Evolutionary conservation across 208 protist genomes (phyloP), one percentile per base, ranked within the genome.

Genomic region (Trypanosoma vivax): DNA sequence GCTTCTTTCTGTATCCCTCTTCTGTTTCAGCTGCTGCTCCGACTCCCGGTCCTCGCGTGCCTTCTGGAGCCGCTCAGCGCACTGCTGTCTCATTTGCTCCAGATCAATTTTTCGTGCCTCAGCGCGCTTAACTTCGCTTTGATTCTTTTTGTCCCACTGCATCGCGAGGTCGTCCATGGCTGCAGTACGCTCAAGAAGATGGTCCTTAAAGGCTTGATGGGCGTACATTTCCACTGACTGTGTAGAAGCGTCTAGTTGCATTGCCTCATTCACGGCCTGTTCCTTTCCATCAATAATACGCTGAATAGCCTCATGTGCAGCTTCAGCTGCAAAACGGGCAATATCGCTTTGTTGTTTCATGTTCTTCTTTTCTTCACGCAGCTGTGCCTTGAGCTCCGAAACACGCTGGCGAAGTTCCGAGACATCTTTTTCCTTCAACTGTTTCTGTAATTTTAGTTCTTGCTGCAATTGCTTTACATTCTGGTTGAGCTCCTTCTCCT

Each of bases 391-490:
- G 51, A 96, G 61, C 49, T 72, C 64, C 16, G 63, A 50, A 27
- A 96, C 54, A n/a, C 58, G 69, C 21, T 68, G 54, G 2, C 66
- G 76, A 9, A 87, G 79, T 49, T 92, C 80, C 7, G 65, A 60
- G 10, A 96, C 48, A 40, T 96, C 86, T 63, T 78, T 73, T 54
- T 96, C 86, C 54, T 83, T 88, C 24, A 82, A 41, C 18, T 65
- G 55, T 24, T 79, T 76, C 68, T 94, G 84, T 5, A 65, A 62
- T 34, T 79, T 66, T 5, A 96, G 67, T 50, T 96, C 87, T 25
- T 72, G 73, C 64, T 92, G 87, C 13, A 96, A 76, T 65, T 92
- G 85, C 64, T 96, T 96, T 43, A 96, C 90, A 54, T 96, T 96
- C 46, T 91, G 81, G 62, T 96, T 96, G 19, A 92, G 62, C 48